phyloP scores from a whole-genome alignment of 768 basidiomycete genomes.

The Naganishia vishniacii region DNA sequence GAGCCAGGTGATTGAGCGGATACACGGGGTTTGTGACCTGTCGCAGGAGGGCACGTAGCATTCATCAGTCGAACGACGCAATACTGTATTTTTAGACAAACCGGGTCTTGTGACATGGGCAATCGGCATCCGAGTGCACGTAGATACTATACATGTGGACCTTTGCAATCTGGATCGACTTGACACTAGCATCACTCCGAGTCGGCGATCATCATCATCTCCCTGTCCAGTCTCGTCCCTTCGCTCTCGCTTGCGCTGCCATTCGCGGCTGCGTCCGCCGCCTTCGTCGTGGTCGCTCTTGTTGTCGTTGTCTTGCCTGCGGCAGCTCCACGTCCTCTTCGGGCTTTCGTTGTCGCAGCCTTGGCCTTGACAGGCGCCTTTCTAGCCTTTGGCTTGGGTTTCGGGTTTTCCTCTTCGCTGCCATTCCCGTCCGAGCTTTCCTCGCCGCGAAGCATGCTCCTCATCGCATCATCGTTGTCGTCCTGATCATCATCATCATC shows the following conservation, averaged over 20 bases:
- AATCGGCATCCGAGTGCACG: background rate
- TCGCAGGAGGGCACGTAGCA: too few species aligned
- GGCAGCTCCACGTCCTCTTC: background rate
- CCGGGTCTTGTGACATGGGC: background rate
- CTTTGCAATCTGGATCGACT: too few species aligned
- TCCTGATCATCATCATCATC: slow-evolving; percentile 6
- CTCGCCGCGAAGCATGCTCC: background rate
- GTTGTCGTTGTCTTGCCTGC: background rate
- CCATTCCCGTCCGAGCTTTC: background rate
- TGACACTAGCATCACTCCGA: slow-evolving; percentile 6
- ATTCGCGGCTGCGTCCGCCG: too few species aligned
- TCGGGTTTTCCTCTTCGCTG: too few species aligned
- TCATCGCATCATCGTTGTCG: too few species aligned
- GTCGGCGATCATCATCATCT: slow-evolving; percentile 5
- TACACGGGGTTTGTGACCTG: slow-evolving; percentile 3
- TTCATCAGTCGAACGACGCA: too few species aligned
- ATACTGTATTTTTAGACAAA: background rate
- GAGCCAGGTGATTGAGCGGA: slow-evolving; percentile 3
- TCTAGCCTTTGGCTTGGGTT: background rate
- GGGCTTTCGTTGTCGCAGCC: background rate
- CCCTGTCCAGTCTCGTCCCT: slow-evolving; percentile 16
- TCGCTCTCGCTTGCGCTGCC: slow-evolving; percentile 8
- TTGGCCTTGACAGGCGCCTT: background rate
- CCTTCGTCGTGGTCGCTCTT: background rate
- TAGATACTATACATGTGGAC: background rate